These are phyloP conservation scores for Quercus robur DNA, from an alignment of 306 rosid genomes.

Conservation along the genomic window DNA sequence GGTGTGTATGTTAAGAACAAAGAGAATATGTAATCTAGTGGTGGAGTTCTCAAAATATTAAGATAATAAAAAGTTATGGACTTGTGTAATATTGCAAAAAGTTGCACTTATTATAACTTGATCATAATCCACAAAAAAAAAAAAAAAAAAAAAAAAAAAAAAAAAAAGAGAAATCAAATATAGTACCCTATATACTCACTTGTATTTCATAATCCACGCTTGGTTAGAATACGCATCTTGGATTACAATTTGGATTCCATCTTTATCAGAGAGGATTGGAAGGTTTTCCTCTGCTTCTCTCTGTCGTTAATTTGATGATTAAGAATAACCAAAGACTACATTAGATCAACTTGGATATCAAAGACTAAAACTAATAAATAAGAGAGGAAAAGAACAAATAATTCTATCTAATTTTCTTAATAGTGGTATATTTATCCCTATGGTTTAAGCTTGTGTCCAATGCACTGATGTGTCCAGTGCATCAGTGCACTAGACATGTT, in stretches of 20 bases:
- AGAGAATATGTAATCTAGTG: no score
- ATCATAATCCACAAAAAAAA: no score
- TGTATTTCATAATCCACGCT: slow-evolving; percentile 50
- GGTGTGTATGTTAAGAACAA: no score
- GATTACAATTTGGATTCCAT: slow-evolving; percentile 38
- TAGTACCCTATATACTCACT: slow-evolving; percentile 25
- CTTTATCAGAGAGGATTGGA: slow-evolving; percentile 38
- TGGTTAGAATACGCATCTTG: slow-evolving; percentile 43
- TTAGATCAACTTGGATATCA: neutral
- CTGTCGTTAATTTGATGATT: slow-evolving; percentile 23
- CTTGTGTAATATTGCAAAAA: no score
- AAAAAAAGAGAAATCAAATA: neutral
- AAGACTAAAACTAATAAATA: neutral
- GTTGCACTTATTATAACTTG: no score
- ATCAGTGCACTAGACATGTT: no score
- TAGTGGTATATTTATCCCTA: neutral
- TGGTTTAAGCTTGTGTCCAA: no score
- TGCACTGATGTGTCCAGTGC: no score
- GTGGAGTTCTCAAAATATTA: no score
- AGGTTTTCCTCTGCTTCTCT: slow-evolving; percentile 59
- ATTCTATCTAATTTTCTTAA: neutral
- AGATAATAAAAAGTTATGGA: no score
- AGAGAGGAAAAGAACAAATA: neutral
- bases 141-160: no score
- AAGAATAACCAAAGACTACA: neutral